Percentiles rank a stretch among this genome's conserved stretches.
Conservation (phyloP, 495 filamentous ascomycete genomes). For the Lichina pygmaea region DNA sequence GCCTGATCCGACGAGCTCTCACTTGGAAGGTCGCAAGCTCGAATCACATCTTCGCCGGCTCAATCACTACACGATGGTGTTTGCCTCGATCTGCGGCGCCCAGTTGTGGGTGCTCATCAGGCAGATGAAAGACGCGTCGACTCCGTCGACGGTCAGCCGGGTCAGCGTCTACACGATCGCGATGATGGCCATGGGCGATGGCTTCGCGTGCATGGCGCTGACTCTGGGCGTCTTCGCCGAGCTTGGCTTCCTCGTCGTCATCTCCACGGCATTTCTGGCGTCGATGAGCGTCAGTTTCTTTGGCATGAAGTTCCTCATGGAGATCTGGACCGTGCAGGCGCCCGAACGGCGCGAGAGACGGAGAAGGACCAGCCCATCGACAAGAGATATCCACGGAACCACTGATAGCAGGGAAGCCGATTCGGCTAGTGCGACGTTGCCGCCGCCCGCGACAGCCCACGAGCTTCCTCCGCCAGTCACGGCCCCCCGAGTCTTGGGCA, state of each 20-base stretch:
- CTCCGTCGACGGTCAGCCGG: slow-evolving; percentile 77
- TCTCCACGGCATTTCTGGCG: slow-evolving; percentile 40
- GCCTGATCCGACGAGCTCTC: slow-evolving; percentile 26
- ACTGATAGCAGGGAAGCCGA: not conserved
- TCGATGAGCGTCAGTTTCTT: slow-evolving; percentile 45
- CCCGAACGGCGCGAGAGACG: slow-evolving; percentile 43
- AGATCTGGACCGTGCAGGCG: slow-evolving; percentile 68
- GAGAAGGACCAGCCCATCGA: slow-evolving; percentile 10
- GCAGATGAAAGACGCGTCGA: slow-evolving; percentile 78
- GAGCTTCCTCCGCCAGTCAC: slow-evolving; percentile 37
- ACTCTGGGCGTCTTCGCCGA: slow-evolving; percentile 33
- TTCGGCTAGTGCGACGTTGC: slow-evolving; percentile 4
- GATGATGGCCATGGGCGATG: slow-evolving; percentile 71
- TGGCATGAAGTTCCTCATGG: slow-evolving; percentile 63
- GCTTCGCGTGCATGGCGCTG: slow-evolving; percentile 31
- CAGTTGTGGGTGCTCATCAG: slow-evolving; percentile 52
- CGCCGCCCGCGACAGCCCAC: slow-evolving; percentile 10
- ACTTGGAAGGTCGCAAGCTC: slow-evolving; percentile 51
- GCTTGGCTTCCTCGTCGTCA: slow-evolving; percentile 39
- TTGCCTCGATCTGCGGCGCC: slow-evolving; percentile 31
- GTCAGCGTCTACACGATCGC: slow-evolving; percentile 73
- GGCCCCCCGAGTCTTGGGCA: slow-evolving; percentile 16
- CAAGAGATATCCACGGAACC: not conserved
- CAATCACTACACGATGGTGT: slow-evolving; percentile 37
- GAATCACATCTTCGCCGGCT: slow-evolving; percentile 43